phyloP scores from a whole-genome alignment of 2,329 filamentous ascomycete species.

The Sarocladium kiliense region DNA sequence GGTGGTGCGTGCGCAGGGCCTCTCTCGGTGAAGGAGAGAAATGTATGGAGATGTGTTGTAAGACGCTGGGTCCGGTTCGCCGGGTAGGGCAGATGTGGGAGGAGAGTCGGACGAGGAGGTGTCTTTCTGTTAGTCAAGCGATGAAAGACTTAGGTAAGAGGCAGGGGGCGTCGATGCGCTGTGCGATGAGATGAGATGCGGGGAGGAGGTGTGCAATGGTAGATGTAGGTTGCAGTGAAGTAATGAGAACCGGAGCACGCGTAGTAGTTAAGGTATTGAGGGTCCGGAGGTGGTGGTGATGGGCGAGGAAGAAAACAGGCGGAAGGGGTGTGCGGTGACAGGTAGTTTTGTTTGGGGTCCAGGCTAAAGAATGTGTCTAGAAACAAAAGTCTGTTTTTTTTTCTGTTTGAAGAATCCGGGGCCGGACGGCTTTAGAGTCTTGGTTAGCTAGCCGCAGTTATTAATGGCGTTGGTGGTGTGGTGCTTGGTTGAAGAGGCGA shows the following conservation, averaged over 20 bases:
- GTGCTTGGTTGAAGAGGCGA: not conserved
- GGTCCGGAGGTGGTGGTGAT: not conserved
- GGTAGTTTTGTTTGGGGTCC: not conserved
- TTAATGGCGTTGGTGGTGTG: not conserved
- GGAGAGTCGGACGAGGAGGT: not conserved
- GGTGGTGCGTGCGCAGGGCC: not conserved
- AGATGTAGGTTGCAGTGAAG: not conserved
- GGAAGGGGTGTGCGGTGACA: conserved; percentile 3
- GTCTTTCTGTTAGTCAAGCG: conserved; percentile 21
- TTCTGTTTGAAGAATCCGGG: not conserved
- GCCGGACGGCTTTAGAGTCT: not conserved
- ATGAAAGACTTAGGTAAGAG: conserved; percentile 21
- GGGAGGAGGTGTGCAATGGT: conserved; percentile 4
- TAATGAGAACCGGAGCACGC: not conserved
- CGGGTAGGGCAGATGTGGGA: not conserved
- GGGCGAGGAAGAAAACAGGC: not conserved
- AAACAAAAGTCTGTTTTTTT: conserved; percentile 7
- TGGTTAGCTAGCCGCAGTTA: not conserved
- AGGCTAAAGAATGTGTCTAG: not conserved
- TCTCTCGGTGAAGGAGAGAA: not conserved
- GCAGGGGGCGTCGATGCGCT: conserved; percentile 11
- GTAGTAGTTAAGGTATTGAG: not conserved
- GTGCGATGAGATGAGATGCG: conserved; percentile 6
- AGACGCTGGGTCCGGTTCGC: not conserved
- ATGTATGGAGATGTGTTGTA: conserved; percentile 2